Conservation (phyloP, 768 basidiomycete species). For the Tricholoma matsutake region DNA sequence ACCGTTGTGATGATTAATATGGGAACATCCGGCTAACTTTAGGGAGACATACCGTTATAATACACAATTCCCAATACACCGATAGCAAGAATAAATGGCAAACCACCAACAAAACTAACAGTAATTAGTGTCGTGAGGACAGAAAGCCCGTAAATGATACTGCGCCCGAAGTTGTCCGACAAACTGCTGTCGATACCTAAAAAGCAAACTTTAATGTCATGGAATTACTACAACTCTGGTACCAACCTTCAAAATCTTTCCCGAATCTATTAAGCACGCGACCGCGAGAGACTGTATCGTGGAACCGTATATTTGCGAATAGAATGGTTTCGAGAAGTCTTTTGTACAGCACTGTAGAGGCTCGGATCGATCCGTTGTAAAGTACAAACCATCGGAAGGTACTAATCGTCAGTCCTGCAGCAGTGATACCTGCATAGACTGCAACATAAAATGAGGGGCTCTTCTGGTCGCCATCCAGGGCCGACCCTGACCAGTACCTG, state of each 20-base stretch:
- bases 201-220: not conserved
- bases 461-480: slow-evolving; percentile 36
- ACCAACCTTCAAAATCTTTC: slow-evolving; percentile 80
- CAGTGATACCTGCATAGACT: slow-evolving; percentile 58
- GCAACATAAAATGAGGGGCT: slow-evolving; percentile 61
- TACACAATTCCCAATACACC: slow-evolving; percentile 58
- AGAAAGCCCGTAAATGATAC: slow-evolving; percentile 67
- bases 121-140: slow-evolving; percentile 69
- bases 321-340: slow-evolving; percentile 74
- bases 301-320: slow-evolving; percentile 89
- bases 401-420: slow-evolving; percentile 44
- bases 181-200: slow-evolving; percentile 78
- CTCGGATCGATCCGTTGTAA: slow-evolving; percentile 80
- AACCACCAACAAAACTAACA: slow-evolving; percentile 75
- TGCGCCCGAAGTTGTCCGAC: slow-evolving; percentile 84
- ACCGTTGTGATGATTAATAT: not conserved
- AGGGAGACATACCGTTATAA: slow-evolving; percentile 52
- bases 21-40: not conserved
- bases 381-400: slow-evolving; percentile 70
- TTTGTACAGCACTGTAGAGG: slow-evolving; percentile 75
- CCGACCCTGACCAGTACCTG: slow-evolving; percentile 56
- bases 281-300: slow-evolving; percentile 87
- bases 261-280: slow-evolving; percentile 82
- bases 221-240: not conserved
- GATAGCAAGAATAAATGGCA: slow-evolving; percentile 65